Evolutionary conservation across 2,329 filamentous ascomycete species (phyloP).

Genomic region (Dactylellina drechsleri): DNA sequence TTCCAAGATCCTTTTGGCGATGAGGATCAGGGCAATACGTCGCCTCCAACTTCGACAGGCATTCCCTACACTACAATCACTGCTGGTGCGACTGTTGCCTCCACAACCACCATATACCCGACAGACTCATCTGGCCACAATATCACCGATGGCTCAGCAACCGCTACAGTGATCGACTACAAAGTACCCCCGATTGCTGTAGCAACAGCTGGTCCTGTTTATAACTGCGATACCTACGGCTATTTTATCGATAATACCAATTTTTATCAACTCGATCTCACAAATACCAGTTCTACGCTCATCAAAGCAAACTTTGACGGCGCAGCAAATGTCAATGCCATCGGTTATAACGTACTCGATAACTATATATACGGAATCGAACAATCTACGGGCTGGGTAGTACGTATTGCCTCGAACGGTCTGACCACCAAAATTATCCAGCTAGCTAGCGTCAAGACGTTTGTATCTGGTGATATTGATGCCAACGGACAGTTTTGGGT

Average conservation of each 20-base stretch:
- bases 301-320: slow-evolving; percentile 4
- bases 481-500: slow-evolving; percentile 11
- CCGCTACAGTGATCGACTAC: slow-evolving; percentile 13
- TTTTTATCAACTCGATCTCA: slow-evolving; percentile 6
- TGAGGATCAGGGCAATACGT: no score
- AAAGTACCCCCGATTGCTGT: neutral
- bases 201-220: neutral
- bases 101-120: neutral
- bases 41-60: no score
- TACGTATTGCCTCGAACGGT: slow-evolving; percentile 2
- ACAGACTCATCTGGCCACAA: neutral
- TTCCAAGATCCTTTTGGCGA: no score
- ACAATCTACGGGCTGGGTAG: neutral
- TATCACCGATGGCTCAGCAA: neutral
- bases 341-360: slow-evolving; percentile 27
- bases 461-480: slow-evolving; percentile 6
- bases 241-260: slow-evolving; percentile 7
- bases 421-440: neutral
- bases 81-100: neutral
- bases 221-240: slow-evolving; percentile 4
- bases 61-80: neutral
- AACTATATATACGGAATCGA: slow-evolving; percentile 19
- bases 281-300: neutral
- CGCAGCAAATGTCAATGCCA: neutral
- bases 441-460: neutral